A percentile compares a stretch with the other conserved stretches of the same genome.
phyloP scores from a whole-genome alignment of 371 early-diverging fungal genomes.

The Syncephalis plumigaleata region DNA sequence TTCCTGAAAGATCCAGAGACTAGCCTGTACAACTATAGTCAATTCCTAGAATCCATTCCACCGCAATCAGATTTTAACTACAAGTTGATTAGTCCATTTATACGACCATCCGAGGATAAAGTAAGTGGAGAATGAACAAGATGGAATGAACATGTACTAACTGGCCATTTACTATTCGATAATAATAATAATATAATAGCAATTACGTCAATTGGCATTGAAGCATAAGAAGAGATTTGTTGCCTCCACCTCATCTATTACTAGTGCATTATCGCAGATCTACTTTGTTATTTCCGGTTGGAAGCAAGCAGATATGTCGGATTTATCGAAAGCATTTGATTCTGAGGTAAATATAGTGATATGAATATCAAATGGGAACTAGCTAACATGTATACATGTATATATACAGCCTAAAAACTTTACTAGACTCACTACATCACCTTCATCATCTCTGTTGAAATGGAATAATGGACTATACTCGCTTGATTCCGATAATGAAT shows the following conservation, averaged over 20 bases:
- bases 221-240: conserved; percentile 30
- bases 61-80: conserved; percentile 68
- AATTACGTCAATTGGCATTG: conserved; percentile 23
- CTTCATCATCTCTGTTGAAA: conserved; percentile 38
- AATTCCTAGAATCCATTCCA: conserved; percentile 53
- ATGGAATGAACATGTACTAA: no score
- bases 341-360: conserved; percentile 18
- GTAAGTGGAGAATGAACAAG: conserved; percentile 16
- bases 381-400: no score
- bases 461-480: conserved; percentile 41
- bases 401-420: conserved; percentile 19
- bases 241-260: conserved; percentile 83
- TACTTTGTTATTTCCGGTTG: conserved; percentile 55
- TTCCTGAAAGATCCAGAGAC: conserved; percentile 65
- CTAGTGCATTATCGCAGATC: conserved; percentile 53
- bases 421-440: conserved; percentile 34
- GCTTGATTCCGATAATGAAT: conserved; percentile 67
- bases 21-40: conserved; percentile 58
- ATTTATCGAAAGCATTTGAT: conserved; percentile 39
- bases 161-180: neutral
- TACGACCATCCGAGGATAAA: conserved; percentile 58
- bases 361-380: no score
- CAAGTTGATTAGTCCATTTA: conserved; percentile 53
- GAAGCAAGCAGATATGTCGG: conserved; percentile 33
- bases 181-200: conserved; percentile 11